Evolutionary conservation across 208 protist genomes (phyloP).

Genomic region (Trichomonas gallinae): DNA sequence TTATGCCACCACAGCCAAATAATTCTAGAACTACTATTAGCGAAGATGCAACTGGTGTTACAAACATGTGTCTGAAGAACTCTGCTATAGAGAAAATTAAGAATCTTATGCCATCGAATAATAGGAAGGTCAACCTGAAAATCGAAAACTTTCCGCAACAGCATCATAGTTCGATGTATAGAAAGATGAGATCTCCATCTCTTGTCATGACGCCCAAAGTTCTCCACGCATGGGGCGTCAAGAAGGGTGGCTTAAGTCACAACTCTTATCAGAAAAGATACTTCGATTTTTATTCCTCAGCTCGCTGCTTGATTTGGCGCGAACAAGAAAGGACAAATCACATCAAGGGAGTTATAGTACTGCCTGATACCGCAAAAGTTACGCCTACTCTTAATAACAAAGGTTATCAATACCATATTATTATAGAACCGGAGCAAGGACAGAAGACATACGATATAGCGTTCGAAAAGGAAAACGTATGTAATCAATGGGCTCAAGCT

Average conservation of each 20-base stretch:
- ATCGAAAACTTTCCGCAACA: background rate
- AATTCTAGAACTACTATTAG: background rate
- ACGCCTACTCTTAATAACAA: background rate
- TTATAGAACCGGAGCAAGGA: background rate
- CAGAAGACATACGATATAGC: background rate
- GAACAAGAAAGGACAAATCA: background rate
- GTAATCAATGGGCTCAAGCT: background rate
- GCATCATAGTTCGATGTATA: background rate
- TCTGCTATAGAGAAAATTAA: background rate
- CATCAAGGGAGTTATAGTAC: background rate
- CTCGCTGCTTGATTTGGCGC: background rate
- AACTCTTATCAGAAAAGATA: background rate
- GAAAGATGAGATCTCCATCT: background rate
- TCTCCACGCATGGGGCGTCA: background rate
- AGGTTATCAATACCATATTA: background rate
- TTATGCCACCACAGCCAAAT: background rate
- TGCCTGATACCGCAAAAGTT: background rate
- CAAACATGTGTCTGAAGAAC: background rate
- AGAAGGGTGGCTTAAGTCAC: background rate
- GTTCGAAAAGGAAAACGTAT: background rate
- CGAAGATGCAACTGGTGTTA: background rate
- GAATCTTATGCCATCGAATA: background rate
- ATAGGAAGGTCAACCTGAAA: background rate
- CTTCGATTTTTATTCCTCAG: background rate
- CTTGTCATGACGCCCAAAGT: background rate